Percentiles rank a stretch among this genome's conserved stretches.
phyloP scores from a whole-genome alignment of 805 yeast species.

The Ogataea henricii region DNA sequence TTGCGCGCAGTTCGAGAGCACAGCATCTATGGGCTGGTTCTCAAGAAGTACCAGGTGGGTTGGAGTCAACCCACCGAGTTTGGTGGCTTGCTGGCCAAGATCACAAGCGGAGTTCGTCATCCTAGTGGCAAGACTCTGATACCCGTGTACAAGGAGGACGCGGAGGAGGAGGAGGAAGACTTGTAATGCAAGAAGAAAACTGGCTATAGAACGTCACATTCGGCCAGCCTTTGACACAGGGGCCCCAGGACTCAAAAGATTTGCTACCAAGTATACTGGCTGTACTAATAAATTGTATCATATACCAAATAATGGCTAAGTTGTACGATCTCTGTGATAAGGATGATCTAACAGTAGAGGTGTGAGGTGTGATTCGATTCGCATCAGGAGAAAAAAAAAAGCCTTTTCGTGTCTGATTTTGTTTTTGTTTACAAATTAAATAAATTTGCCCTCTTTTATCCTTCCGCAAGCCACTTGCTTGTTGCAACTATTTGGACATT shows the following conservation, averaged over 20 bases:
- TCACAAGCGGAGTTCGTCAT: constrained; percentile 58
- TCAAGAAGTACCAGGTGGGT: constrained; percentile 49
- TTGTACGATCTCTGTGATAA: not conserved
- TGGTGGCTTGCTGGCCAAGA: constrained; percentile 60
- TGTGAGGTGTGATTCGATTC: constrained; percentile 1
- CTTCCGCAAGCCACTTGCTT: not conserved
- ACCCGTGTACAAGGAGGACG: constrained; percentile 47
- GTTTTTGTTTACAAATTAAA: constrained; percentile 5
- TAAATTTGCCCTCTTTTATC: constrained; percentile 6
- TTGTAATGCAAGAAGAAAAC: no score
- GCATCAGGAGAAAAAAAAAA: not conserved
- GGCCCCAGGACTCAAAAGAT: no score
- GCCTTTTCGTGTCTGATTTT: constrained; percentile 7
- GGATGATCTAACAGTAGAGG: not conserved
- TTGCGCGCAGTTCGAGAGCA: constrained; percentile 45
- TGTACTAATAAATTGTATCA: no score
- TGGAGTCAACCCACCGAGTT: constrained; percentile 74
- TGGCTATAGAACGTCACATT: no score
- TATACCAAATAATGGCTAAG: no score
- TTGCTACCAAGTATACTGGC: no score
- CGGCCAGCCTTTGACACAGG: no score
- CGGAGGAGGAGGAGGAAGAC: not conserved
- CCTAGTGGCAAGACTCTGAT: constrained; percentile 50
- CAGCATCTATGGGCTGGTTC: constrained; percentile 49
- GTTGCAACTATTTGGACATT: not conserved